Evolutionary conservation across 2,329 filamentous ascomycete genomes (phyloP), one percentile per base, ranked within the genome.

Genomic region (Cytospora piceae): DNA sequence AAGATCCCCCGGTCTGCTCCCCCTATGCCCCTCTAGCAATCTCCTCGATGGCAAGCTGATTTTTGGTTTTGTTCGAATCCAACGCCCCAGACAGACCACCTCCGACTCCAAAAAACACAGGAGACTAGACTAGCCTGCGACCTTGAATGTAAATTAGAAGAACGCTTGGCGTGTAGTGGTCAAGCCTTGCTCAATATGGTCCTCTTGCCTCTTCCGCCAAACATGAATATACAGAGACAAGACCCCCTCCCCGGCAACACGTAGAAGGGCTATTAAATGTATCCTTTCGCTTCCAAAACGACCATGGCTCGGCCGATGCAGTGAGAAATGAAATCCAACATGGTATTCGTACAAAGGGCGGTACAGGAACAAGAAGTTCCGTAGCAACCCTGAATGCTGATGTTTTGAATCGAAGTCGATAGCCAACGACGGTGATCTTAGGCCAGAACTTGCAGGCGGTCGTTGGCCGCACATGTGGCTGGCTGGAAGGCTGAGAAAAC

Each of bases 201-300:
- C 11, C 61, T 2, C 60, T 34, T 51, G 53, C 49, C 63, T 42
- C 37, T 56, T 31, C 54, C 63, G 62, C 62, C 62, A 55, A 52
- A 61, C 57, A 62, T 37, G 63, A 66, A 60, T 68, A 61, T 68
- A 67, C 63, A 68, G 58, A 68, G 56, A 63, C 49, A 56, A 54
- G 57, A 58, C 37, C 32, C 63, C n/a, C n/a, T n/a, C n/a, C 60
- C 29, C 55, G 22, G 31, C 34, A 34, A 46, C 52, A 59, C 37
- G 42, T 34, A 60, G 51, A 67, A 58, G 34, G 24, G 31, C 46
- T 49, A 67, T 68, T 61, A 67, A 64, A 58, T 60, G 53, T 64
- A 60, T 66, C 60, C 64, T 66, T 61, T 61, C 61, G 53, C 64
- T 67, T 58, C 56, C 42, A 54, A 58, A 42, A 49, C 42, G 57